Base-by-base conservation (phyloP, 140 eudicot species). In the Cichorium intybus region DNA sequence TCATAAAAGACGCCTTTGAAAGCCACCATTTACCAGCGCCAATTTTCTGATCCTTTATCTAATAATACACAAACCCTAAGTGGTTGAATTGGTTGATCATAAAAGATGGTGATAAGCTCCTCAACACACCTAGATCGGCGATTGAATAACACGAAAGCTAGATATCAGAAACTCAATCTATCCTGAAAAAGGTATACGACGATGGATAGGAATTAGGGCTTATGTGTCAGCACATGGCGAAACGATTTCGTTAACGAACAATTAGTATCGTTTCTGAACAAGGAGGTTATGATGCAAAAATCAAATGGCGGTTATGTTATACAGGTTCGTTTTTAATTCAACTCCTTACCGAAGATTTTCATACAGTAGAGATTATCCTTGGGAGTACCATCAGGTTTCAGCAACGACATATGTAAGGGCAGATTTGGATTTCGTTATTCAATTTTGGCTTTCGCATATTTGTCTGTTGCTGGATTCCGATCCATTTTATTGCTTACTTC, bases 181-280 rank as follows among this genome's bases (percentile, higher is more conserved):
- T 43, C 54, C 53, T 52, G 24, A 17, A 15, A 48, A 52, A 24
- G n/a, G n/a, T n/a, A n/a, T 23, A 22, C 26, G 53, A 2, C n/a
- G 49, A 20, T 9, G 53, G 10, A 60, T 43, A n/a, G 2, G 2
- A 47, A 70, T 71, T 80, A 75, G 81, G 80, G 77, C 79, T 67
- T 66, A 51, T 21, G 68, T 52, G 75, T 41, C 24, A 63, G 31
- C 23, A 33, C 70, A 28, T 15, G 56, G 65, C 29, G 65, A 59
- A 59, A 51, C 72, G 74, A 61, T 21, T 22, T 9, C 55, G 16
- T 16, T 48, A 41, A 20, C 31, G 1, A 60, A 67, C 28, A n/a
- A n/a, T 28, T 14, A 63, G 35, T 10, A 17, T 28, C n/a, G n/a
- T n/a, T n/a, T n/a, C n/a, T 43, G 49, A 43, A 14, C 49, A 15